Percentiles rank a stretch among this genome's conserved stretches.
These are phyloP conservation scores for Penicillium diatomitis DNA, from an alignment of 495 filamentous ascomycete genomes.

Conservation along the genomic window DNA sequence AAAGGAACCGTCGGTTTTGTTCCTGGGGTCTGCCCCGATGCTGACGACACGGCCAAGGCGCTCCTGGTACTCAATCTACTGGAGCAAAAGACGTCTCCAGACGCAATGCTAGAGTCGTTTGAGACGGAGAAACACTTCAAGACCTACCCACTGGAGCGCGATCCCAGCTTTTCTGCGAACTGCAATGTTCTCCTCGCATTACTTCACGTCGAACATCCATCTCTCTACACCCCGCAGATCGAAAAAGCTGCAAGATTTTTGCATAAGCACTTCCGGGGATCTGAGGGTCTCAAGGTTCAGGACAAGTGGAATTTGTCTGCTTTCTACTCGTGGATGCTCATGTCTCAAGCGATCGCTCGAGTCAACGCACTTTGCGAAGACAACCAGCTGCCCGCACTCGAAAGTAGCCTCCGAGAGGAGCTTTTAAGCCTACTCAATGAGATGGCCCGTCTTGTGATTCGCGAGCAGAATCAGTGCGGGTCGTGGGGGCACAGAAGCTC, in stretches of 20 bases:
- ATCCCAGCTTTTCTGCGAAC: slow-evolving; percentile 33
- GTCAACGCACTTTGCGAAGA: neutral
- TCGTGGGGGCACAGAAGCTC: slow-evolving; percentile 18
- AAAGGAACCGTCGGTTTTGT: slow-evolving; percentile 16
- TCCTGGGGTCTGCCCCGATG: slow-evolving; percentile 23
- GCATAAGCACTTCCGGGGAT: neutral
- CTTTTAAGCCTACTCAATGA: neutral
- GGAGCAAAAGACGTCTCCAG: slow-evolving; percentile 10
- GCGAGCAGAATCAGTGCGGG: slow-evolving; percentile 6
- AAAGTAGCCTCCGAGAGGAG: neutral
- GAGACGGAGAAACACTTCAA: slow-evolving; percentile 26
- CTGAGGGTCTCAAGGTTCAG: slow-evolving; percentile 1
- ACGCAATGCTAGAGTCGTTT: slow-evolving; percentile 25
- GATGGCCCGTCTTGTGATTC: neutral
- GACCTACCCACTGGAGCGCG: slow-evolving; percentile 30
- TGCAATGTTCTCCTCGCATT: slow-evolving; percentile 35
- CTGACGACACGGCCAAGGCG: slow-evolving; percentile 40
- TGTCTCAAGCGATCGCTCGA: slow-evolving; percentile 2
- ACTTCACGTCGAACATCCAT: slow-evolving; percentile 6
- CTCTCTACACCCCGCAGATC: neutral
- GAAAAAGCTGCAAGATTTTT: neutral
- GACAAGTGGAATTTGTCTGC: slow-evolving; percentile 13
- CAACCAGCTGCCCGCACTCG: neutral
- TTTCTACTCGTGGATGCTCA: slow-evolving; percentile 7
- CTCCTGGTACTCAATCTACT: slow-evolving; percentile 25